A percentile compares a stretch with the other conserved stretches of the same genome.
phyloP scores from a whole-genome alignment of 1,139 yeast genomes.

The Diutina siamensis region DNA sequence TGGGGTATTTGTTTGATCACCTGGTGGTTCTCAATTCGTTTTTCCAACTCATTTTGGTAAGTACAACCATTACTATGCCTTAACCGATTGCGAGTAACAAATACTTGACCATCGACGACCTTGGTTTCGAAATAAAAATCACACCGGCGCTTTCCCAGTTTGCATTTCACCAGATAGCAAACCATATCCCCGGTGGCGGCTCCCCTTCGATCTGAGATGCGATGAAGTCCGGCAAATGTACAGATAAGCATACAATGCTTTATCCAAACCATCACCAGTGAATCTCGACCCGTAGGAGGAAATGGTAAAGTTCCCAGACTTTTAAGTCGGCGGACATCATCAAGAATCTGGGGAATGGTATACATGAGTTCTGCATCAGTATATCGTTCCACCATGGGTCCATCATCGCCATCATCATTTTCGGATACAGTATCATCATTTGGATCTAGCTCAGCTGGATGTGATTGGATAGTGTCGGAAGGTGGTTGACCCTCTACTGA shows the following conservation, averaged over 20 bases:
- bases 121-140: background rate
- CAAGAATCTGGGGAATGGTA: background rate
- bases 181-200: background rate
- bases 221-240: background rate
- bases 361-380: background rate
- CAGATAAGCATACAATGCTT: constrained; percentile 2
- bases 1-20: background rate
- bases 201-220: background rate
- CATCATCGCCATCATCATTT: background rate
- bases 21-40: background rate
- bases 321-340: background rate
- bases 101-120: background rate
- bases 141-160: background rate
- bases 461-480: too few relatives aligned
- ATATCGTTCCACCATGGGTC: background rate
- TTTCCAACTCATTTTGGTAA: background rate
- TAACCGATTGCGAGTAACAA: background rate
- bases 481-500: too few relatives aligned
- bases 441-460: too few relatives aligned
- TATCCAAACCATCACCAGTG: background rate
- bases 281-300: constrained; percentile 5
- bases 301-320: background rate
- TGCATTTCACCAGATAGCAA: background rate
- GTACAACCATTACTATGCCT: background rate
- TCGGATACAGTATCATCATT: too few relatives aligned